Conservation (phyloP, 495 filamentous ascomycete genomes). For the Terfezia boudieri region DNA sequence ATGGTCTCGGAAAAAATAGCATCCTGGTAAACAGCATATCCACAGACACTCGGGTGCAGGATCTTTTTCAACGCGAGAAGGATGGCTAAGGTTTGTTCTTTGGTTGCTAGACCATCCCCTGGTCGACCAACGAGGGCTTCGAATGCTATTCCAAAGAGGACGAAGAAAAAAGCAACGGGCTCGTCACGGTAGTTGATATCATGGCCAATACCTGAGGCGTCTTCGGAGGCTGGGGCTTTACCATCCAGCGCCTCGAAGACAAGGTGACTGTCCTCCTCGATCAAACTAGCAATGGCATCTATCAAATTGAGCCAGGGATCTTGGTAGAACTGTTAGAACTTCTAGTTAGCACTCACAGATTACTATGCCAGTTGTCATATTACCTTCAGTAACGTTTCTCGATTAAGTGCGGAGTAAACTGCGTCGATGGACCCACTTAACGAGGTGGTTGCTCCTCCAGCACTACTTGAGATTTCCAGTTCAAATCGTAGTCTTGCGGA, state of each 20-base stretch:
- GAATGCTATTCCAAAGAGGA: slow-evolving; percentile 87
- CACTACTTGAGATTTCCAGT: slow-evolving; percentile 78
- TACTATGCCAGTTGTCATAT: neutral
- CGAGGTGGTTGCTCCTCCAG: slow-evolving; percentile 40
- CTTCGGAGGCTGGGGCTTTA: slow-evolving; percentile 36
- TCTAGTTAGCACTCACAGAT: slow-evolving; percentile 11
- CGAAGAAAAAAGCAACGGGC: slow-evolving; percentile 96
- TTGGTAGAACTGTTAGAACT: slow-evolving; percentile 57
- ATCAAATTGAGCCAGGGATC: slow-evolving; percentile 92
- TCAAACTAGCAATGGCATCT: slow-evolving; percentile 90
- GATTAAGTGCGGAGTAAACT: slow-evolving; percentile 81
- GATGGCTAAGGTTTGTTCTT: slow-evolving; percentile 71
- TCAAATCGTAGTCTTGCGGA: slow-evolving; percentile 89
- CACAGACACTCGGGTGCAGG: slow-evolving; percentile 77
- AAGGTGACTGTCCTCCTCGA: slow-evolving; percentile 91
- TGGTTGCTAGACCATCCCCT: slow-evolving; percentile 41
- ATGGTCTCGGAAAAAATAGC: slow-evolving; percentile 93
- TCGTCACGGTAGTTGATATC: slow-evolving; percentile 97
- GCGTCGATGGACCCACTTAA: slow-evolving; percentile 63
- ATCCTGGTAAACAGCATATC: slow-evolving; percentile 87
- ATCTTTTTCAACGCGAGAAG: slow-evolving; percentile 88
- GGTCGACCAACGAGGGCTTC: slow-evolving; percentile 75
- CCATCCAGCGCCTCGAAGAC: slow-evolving; percentile 93
- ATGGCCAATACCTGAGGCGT: slow-evolving; percentile 29
- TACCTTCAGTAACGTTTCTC: slow-evolving; percentile 69